Evolutionary conservation across 2,329 filamentous ascomycete genomes (phyloP).

Genomic region (Colletotrichum musicola): DNA sequence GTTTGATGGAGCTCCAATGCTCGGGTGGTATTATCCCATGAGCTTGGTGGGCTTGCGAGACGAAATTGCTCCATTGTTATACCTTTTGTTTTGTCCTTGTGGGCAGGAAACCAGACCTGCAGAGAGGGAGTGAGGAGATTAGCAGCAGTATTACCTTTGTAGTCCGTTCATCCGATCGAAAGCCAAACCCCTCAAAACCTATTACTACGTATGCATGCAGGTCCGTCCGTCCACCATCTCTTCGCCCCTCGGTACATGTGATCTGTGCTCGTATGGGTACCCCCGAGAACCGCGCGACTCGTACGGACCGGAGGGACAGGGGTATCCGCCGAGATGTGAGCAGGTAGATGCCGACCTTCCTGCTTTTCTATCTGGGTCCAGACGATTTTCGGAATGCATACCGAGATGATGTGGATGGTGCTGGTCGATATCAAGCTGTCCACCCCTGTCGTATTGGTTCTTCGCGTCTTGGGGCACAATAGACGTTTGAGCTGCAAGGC

Average conservation of each 20-base stretch:
- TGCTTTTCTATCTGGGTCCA: too few relatives aligned
- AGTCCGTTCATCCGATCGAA: slow-evolving; percentile 23
- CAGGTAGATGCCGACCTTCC: background rate
- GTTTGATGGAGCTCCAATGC: slow-evolving; percentile 17
- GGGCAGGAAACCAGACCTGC: too few relatives aligned
- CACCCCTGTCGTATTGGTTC: too few relatives aligned
- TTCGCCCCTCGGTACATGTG: slow-evolving; percentile 1
- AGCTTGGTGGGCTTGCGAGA: background rate
- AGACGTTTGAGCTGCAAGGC: background rate
- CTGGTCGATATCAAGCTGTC: too few relatives aligned
- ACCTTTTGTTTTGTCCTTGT: too few relatives aligned
- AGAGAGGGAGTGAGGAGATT: background rate
- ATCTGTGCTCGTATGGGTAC: slow-evolving; percentile 1
- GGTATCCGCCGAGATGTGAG: background rate
- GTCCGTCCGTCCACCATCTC: background rate
- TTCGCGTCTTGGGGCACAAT: too few relatives aligned
- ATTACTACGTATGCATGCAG: slow-evolving; percentile 10
- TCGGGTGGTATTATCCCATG: slow-evolving; percentile 11
- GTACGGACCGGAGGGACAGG: background rate
- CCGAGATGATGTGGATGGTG: background rate
- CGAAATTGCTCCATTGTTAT: background rate
- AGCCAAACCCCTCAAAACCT: background rate
- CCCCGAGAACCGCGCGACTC: slow-evolving; percentile 9
- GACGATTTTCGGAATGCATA: background rate
- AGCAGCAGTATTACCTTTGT: background rate